Base-by-base conservation (phyloP, 495 filamentous ascomycete species). In the Aspergillus campestris region DNA sequence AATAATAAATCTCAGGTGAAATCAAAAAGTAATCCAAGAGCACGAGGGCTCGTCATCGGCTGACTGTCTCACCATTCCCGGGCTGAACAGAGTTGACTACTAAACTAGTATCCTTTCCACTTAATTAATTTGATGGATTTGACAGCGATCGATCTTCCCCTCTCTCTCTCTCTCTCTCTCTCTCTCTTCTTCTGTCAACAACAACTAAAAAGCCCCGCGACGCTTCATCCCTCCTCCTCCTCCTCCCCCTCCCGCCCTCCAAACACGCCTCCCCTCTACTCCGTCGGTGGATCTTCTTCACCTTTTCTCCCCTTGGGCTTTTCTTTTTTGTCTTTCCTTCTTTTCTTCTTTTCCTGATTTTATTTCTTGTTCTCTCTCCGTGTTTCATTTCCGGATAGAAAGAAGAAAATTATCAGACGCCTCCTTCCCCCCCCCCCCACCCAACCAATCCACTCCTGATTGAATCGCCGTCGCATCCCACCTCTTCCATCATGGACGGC, bases 401-500 rank as follows among this genome's bases (percentile, higher is more conserved):
- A 24, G 18, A 24, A 24, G 18, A 24, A 24, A 24, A 24, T 2
- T 24, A 24, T 24, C 18, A 24, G 18, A 24, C 18, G 18, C 31
- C 27, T 27, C 40, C 39, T 31, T 34, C 37, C 14, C 24, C 47
- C 38, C 48, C 15, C 50, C 35, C 14, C 36, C 31, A 31, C 43
- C 32, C 31, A 13, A 29, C 18, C 40, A 42, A 36, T 38, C 29
- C 45, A 37, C 34, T 31, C 45, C 38, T 38, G 36, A 13, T 42
- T 44, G 31, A 27, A 11, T 12, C 38, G 28, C 44, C 44, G 44
- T 52, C 49, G 47, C 34, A 50, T 45, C n/a, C n/a, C 52, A 31
- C 40, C 27, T 2, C 27, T 38, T 53, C 50, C 66, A 71, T 52
- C 56, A 73, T 73, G 70, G 70, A 70, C 47, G 66, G 67, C 65